Base-by-base conservation (phyloP, 345 rosid species). In the Salix koriyanagi region DNA sequence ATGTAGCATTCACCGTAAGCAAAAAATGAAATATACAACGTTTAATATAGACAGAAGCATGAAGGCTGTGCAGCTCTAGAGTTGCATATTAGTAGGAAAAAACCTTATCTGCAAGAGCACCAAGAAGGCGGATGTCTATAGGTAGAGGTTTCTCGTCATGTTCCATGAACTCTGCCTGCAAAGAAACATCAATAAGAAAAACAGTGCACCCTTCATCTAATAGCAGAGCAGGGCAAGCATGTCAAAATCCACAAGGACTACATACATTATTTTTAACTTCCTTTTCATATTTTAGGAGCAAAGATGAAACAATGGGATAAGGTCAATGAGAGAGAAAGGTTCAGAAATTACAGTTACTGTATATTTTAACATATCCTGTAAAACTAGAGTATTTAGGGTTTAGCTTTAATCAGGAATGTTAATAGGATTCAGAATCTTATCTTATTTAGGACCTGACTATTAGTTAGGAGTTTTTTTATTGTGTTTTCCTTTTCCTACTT, bases 151-250 rank as follows among this genome's bases (percentile, higher is more conserved):
- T 96, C 86, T 96, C 99, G 79, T 92, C 99, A 83, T 90, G 98
- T 78, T 96, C 99, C 99, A 96, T 96, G 88, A 96, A 93, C 87
- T 96, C 99, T 32, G 99, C 99, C 99, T 96, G 86, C 79, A 85
- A 84, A 71, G 65, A 67, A 64, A 68, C 34, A 44, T 58, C 25
- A 50, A 11, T 54, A 10, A 2, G 52, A 65, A 8, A 71, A 36
- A n/a, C 21, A 52, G 34, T 26, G 41, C 42, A 46, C 12, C 41
- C 54, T 62, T 77, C 60, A 54, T n/a, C 60, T 25, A 58, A 37
- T 23, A 12, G 23, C 30, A 36, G 42, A 28, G 5, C 15, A 76
- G 26, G 68, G 44, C 32, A 30, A 42, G 46, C 42, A 50, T 2
- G 34, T 1, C 50, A 41, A 19, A 14, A 26, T 54, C 9, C 64